Conservation (phyloP, 1,139 yeast genomes). For the Blastobotrys malaysiensis region DNA sequence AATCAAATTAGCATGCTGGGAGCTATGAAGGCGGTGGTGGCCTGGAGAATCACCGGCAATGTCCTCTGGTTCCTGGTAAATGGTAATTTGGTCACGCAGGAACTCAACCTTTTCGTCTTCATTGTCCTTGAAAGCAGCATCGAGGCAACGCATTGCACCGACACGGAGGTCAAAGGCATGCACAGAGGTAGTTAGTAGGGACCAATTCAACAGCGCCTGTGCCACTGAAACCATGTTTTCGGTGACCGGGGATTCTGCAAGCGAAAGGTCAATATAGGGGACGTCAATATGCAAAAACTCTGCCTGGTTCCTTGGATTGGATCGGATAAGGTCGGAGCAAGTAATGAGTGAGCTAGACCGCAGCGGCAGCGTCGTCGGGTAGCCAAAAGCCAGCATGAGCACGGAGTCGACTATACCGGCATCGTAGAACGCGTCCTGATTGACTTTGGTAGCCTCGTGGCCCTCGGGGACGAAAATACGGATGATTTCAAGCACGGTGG, state of each 20-base stretch:
- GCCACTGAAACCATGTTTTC: conserved; percentile 54
- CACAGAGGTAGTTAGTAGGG: conserved; percentile 68
- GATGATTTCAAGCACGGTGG: conserved; percentile 65
- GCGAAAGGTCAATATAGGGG: conserved; percentile 82
- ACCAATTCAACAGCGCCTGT: conserved; percentile 75
- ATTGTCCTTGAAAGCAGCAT: conserved; percentile 65
- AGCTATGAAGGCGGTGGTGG: conserved; percentile 5
- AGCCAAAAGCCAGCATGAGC: conserved; percentile 60
- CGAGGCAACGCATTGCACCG: conserved; percentile 61
- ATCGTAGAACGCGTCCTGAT: conserved; percentile 59
- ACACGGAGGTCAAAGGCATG: conserved; percentile 77
- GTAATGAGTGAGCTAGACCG: conserved; percentile 66
- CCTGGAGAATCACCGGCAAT: not conserved
- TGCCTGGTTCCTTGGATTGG: conserved; percentile 57
- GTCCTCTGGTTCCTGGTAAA: conserved; percentile 34
- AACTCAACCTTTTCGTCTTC: conserved; percentile 54
- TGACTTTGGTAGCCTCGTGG: conserved; percentile 53
- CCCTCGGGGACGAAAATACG: conserved; percentile 70
- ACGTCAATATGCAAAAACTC: conserved; percentile 80
- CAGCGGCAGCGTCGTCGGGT: conserved; percentile 54
- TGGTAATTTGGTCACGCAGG: conserved; percentile 56
- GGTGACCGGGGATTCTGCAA: conserved; percentile 38
- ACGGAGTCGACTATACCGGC: conserved; percentile 62
- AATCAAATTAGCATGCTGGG: conserved; percentile 47
- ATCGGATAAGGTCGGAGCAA: conserved; percentile 68